Evolutionary conservation across 306 rosid species (phyloP), one percentile per base, ranked within the genome.

Genomic region (Ormosia semicastrata): DNA sequence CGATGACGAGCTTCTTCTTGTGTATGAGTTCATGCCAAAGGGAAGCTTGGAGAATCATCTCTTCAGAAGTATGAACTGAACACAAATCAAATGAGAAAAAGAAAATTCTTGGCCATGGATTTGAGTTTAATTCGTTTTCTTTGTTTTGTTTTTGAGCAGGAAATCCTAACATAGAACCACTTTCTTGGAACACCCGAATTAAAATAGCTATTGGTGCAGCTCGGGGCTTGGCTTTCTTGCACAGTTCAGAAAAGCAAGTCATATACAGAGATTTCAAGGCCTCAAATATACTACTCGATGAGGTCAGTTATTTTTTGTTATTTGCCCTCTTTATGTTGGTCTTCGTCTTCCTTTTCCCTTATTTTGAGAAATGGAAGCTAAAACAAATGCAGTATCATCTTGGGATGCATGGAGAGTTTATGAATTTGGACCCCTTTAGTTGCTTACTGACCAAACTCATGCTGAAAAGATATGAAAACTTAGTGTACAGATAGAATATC

Each of bases 11-110:
- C 89, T 95, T 57, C 99, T 95, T 29, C 99, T 95, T 78, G 97
- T 92, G 40, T 95, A 95, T n/a, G 98, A 95, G 86, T 95, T 88
- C 84, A 67, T 95, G 98, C 83, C 86, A 18, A 90, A 60, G 64
- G 99, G 99, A 71, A 95, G 99, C 90, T 85, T 93, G 86, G 97
- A 95, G 88, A 86, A 92, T 79, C 98, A 93, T 86, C 98, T 95
- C 8, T 93, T 95, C 66, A 77, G 94, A 93, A 90, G 99, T 95
- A 91, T 7, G 93, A 78, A 69, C 30, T 77, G 49, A 59, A 56
- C 54, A 47, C 24, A n/a, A 15, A 12, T 63, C 15, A 75, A 44
- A 43, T 66, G 8, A 41, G 14, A 39, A 78, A 66, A 63, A 29
- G 3, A 71, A 64, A 75, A 8, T 11, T 15, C 24, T 49, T 76